Percentiles rank a stretch among this genome's conserved stretches.
phyloP scores from a whole-genome alignment of 2,329 filamentous ascomycete genomes.

The Pseudohalonectria lignicola region DNA sequence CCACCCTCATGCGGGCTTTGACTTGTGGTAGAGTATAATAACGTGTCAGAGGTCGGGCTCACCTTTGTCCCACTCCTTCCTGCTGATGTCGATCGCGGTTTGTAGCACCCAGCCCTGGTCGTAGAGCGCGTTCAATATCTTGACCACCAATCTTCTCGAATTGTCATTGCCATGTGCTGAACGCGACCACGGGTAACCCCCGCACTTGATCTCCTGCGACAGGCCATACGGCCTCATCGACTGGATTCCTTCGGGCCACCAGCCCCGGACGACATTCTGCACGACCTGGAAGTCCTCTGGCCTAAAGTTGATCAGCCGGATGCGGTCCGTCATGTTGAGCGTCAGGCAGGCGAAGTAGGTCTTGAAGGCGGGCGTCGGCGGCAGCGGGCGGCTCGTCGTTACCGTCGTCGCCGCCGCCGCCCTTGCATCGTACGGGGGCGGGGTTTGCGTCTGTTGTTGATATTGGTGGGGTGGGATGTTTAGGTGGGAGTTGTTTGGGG shows the following conservation, averaged over 20 bases:
- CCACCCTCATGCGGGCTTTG: not conserved
- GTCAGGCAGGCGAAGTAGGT: constrained; percentile 18
- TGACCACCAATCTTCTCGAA: constrained; percentile 18
- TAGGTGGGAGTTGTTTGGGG: too few relatives aligned
- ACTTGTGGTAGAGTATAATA: too few relatives aligned
- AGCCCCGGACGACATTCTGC: constrained; percentile 11
- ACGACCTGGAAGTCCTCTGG: constrained; percentile 14
- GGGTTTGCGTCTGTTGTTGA: too few relatives aligned
- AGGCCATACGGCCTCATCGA: constrained; percentile 17
- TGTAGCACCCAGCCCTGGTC: constrained; percentile 24
- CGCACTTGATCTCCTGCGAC: constrained; percentile 23
- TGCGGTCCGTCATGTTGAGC: constrained; percentile 16
- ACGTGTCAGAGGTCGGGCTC: not conserved
- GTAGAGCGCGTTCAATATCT: constrained; percentile 20
- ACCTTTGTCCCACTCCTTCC: constrained; percentile 16
- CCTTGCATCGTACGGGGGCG: too few relatives aligned
- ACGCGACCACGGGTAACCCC: constrained; percentile 21
- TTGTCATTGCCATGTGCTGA: constrained; percentile 15
- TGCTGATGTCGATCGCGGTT: constrained; percentile 21
- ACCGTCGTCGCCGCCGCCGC: too few relatives aligned
- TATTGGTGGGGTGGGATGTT: too few relatives aligned
- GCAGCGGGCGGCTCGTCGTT: too few relatives aligned
- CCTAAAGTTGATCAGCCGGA: constrained; percentile 24
- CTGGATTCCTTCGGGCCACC: constrained; percentile 19
- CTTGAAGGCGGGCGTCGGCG: constrained; percentile 42